A percentile compares a stretch with the other conserved stretches of the same genome.
phyloP scores from a whole-genome alignment of 345 rosid species.

The Limnanthes douglasii region DNA sequence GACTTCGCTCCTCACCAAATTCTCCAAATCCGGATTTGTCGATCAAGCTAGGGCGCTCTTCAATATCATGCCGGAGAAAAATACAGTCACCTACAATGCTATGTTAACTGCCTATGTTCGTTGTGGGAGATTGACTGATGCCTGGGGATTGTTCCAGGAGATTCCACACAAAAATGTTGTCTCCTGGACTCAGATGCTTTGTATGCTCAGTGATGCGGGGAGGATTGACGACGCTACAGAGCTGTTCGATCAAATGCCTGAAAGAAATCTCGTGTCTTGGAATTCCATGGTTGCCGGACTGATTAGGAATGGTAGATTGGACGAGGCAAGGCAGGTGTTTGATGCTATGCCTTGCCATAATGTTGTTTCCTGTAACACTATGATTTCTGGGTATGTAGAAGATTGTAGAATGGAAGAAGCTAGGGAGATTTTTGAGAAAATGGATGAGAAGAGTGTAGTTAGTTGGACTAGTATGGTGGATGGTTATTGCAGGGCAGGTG shows the following conservation, averaged over 20 bases:
- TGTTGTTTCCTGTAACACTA: slow-evolving; percentile 40
- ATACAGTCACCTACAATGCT: slow-evolving; percentile 42
- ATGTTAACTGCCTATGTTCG: slow-evolving; percentile 38
- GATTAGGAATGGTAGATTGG: slow-evolving; percentile 30
- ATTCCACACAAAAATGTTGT: slow-evolving; percentile 51
- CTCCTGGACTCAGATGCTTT: slow-evolving; percentile 49
- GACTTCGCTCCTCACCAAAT: slow-evolving; percentile 42
- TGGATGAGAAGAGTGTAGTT: slow-evolving; percentile 35
- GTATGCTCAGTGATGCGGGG: slow-evolving; percentile 27
- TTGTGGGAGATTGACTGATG: slow-evolving; percentile 26
- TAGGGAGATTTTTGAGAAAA: slow-evolving; percentile 32
- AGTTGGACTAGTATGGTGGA: slow-evolving; percentile 60
- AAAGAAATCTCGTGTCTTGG: slow-evolving; percentile 53
- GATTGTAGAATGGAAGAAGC: slow-evolving; percentile 29
- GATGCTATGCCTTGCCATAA: slow-evolving; percentile 22
- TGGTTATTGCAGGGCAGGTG: slow-evolving; percentile 33
- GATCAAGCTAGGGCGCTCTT: slow-evolving; percentile 40
- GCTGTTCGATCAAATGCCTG: slow-evolving; percentile 49
- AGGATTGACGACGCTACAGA: slow-evolving; percentile 23
- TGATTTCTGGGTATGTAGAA: slow-evolving; percentile 37
- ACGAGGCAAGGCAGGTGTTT: slow-evolving; percentile 35
- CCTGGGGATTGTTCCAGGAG: slow-evolving; percentile 23
- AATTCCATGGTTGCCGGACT: slow-evolving; percentile 39
- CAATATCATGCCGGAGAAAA: slow-evolving; percentile 34
- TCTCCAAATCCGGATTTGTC: slow-evolving; percentile 24